Evolutionary conservation across 2,329 filamentous ascomycete species (phyloP), one percentile per base, ranked within the genome.

Genomic region (Lanzia echinophila): DNA sequence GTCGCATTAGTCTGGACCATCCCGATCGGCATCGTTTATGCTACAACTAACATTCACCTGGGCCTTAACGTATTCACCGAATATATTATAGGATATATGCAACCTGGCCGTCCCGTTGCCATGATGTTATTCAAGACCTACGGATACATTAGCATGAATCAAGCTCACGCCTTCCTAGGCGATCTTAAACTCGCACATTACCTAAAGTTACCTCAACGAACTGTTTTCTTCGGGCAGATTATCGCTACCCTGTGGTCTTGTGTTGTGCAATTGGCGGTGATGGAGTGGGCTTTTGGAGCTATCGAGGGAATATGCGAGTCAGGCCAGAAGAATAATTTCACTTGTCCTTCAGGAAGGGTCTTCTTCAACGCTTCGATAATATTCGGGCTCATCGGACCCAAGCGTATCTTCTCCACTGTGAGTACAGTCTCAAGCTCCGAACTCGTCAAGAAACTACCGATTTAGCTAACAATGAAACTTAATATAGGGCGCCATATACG

Each of bases 41-140:
- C 84, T 36, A 75, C 84, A 4, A 86, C 86, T 3, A 83, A 87
- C 63, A 84, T 85, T 67, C 73, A 87, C 71, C 83, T 87, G 3
- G 83, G 83, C 4, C 73, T 88, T 34, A 90, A 90, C 60, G 83
- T 89, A 17, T 70, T 88, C 55, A 86, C 84, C n/a, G 84, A 88
- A 65, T 87, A 85, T 62, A 77, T 89, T 56, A 78, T 86, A 56
- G 86, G 86, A 6, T 88, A 88, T 68, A 84, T 88, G 75, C 78
- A 86, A 47, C 85, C 85, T 0, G 86, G 86, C 24, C 77, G 77
- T 3, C 85, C 86, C 1, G 74, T 88, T 56, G 84, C 84, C 46
- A 84, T 88, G 77, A 89, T 89, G 84, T 78, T 88, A 71, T 88
- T 88, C 73, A 88, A 57, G 17, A 55, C 48, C 3, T 57, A 57